A percentile compares a stretch with the other conserved stretches of the same genome.
phyloP scores from a whole-genome alignment of 176 grass and related monocot species.

The Ensete glaucum region DNA sequence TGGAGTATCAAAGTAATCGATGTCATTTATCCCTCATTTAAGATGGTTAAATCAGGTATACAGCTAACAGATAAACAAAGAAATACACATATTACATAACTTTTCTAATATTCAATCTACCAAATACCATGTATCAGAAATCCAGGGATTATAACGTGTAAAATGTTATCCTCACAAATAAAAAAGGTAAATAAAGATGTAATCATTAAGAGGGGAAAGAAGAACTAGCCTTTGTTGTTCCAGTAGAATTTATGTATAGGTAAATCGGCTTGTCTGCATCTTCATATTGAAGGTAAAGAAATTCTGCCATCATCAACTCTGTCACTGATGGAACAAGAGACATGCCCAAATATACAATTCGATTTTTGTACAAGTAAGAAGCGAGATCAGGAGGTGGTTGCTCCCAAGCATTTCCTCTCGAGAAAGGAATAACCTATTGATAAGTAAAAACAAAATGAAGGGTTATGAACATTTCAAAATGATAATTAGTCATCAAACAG shows the following conservation, averaged over 20 bases:
- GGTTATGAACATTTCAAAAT: background rate
- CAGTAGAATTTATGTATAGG: constrained; percentile 89
- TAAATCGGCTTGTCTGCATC: constrained; percentile 81
- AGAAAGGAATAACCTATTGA: constrained; percentile 62
- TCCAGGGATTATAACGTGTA: background rate
- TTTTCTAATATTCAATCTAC: background rate
- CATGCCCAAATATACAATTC: constrained; percentile 88
- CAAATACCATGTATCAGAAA: background rate
- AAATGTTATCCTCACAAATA: background rate
- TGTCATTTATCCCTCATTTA: background rate
- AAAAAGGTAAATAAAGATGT: background rate
- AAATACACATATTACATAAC: background rate
- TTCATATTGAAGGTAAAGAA: constrained; percentile 75
- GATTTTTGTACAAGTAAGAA: constrained; percentile 69
- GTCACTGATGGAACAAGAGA: constrained; percentile 67
- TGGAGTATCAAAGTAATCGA: background rate
- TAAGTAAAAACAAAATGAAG: background rate
- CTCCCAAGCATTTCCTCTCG: constrained; percentile 48
- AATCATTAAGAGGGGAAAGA: constrained; percentile 1
- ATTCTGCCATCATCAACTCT: constrained; percentile 70
- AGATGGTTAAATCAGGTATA: background rate
- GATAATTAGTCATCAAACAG: background rate
- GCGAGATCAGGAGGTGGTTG: constrained; percentile 66
- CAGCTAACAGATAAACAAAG: too few relatives aligned
- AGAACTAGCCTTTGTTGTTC: constrained; percentile 53